Evolutionary conservation across 2,329 filamentous ascomycete species (phyloP).

Genomic region (Chrysoporthe austroafricana): DNA sequence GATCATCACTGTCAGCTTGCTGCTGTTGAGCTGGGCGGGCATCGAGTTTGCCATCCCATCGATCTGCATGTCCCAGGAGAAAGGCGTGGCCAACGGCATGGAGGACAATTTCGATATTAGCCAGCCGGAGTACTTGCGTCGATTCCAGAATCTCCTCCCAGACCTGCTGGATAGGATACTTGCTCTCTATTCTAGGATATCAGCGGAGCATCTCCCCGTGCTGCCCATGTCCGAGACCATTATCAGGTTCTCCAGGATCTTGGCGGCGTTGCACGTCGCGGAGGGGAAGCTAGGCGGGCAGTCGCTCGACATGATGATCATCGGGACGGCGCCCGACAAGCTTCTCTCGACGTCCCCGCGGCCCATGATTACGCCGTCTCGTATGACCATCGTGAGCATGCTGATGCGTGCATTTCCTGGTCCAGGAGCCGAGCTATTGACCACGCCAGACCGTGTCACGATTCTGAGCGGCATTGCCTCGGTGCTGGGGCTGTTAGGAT

Average conservation of each 20-base stretch:
- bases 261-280: slow-evolving; percentile 68
- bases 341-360: slow-evolving; percentile 56
- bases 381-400: slow-evolving; percentile 66
- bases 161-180: slow-evolving; percentile 77
- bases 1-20: slow-evolving; percentile 77
- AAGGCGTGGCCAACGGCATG: slow-evolving; percentile 38
- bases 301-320: slow-evolving; percentile 67
- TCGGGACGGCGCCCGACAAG: slow-evolving; percentile 60
- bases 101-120: slow-evolving; percentile 46
- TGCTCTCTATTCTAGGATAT: slow-evolving; percentile 72
- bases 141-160: slow-evolving; percentile 64
- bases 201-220: slow-evolving; percentile 71
- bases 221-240: slow-evolving; percentile 73
- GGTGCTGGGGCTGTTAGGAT: slow-evolving; percentile 78
- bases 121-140: slow-evolving; percentile 58
- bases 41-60: slow-evolving; percentile 79
- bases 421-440: slow-evolving; percentile 67
- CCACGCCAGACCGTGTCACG: slow-evolving; percentile 74
- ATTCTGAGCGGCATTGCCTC: slow-evolving; percentile 85
- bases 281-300: slow-evolving; percentile 64
- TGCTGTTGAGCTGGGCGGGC: slow-evolving; percentile 83
- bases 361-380: slow-evolving; percentile 58
- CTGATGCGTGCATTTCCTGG: slow-evolving; percentile 74
- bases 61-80: slow-evolving; percentile 58
- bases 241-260: slow-evolving; percentile 72